phyloP scores from a whole-genome alignment of 139 green algal species.

The Chlorella vulgaris region DNA sequence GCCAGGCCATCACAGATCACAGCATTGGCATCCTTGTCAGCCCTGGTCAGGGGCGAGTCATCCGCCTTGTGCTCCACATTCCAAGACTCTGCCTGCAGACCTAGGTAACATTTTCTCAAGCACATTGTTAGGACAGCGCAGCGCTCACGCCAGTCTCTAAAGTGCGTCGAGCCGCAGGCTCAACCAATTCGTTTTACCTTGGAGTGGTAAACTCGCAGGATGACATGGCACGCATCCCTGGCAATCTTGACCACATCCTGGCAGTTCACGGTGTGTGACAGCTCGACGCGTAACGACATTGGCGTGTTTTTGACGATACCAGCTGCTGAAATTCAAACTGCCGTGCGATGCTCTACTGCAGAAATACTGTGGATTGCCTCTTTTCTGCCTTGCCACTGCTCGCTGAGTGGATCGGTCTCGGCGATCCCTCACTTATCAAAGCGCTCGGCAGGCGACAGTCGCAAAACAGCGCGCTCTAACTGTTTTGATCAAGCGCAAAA shows the following conservation, averaged over 20 bases:
- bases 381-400: too few species aligned
- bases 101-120: not conserved
- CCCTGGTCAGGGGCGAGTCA: constrained; percentile 74
- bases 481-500: too few species aligned
- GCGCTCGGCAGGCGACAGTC: too few species aligned
- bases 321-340: constrained; percentile 34
- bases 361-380: too few species aligned
- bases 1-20: constrained; percentile 75
- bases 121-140: too few species aligned
- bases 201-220: constrained; percentile 78
- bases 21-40: constrained; percentile 76
- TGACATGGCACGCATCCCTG: constrained; percentile 68
- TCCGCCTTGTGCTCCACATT: constrained; percentile 78
- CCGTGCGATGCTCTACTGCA: too few species aligned
- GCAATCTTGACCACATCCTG: constrained; percentile 65
- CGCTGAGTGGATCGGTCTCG: too few species aligned
- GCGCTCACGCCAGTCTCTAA: not conserved
- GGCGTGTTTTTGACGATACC: too few species aligned
- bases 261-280: constrained; percentile 3
- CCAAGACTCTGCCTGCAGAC: constrained; percentile 58
- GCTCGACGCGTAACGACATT: constrained; percentile 6
- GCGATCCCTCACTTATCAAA: too few species aligned
- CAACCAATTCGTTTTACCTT: constrained; percentile 45
- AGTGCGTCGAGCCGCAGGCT: not conserved
- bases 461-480: too few species aligned